Conservation (phyloP, 2,329 filamentous ascomycete species). For the Botryosphaeria agaves region DNA sequence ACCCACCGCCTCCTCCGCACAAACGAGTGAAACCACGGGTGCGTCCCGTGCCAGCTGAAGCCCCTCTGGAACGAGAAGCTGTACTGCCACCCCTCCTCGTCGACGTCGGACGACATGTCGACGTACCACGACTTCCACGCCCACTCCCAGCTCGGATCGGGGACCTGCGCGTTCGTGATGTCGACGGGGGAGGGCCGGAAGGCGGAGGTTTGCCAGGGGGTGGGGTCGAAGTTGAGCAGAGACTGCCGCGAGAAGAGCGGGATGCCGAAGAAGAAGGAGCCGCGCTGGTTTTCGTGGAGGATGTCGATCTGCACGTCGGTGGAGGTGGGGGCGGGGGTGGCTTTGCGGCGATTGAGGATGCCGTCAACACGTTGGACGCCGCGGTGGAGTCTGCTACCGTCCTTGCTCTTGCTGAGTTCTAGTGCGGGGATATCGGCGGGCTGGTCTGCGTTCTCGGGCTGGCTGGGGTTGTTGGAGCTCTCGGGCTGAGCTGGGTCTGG, state of each 20-base stretch:
- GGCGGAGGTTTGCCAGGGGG: constrained; percentile 59
- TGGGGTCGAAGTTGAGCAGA: constrained; percentile 68
- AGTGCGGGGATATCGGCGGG: constrained; percentile 1
- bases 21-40: constrained; percentile 87
- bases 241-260: constrained; percentile 80
- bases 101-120: constrained; percentile 64
- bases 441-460: constrained; percentile 1
- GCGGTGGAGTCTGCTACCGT: constrained; percentile 11
- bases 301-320: constrained; percentile 52
- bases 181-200: constrained; percentile 42
- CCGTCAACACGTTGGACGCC: constrained; percentile 12
- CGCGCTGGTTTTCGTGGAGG: constrained; percentile 89
- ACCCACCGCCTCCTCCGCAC: constrained; percentile 85
- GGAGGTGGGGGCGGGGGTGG: constrained; percentile 13
- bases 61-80: constrained; percentile 58
- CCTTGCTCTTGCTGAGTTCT: background rate
- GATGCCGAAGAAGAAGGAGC: constrained; percentile 74
- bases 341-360: constrained; percentile 14
- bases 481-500: background rate
- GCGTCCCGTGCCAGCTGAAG: constrained; percentile 62
- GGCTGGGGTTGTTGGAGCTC: background rate
- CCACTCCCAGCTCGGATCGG: constrained; percentile 94
- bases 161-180: constrained; percentile 77
- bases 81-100: constrained; percentile 93
- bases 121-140: constrained; percentile 55